Conservation (phyloP, 768 basidiomycete genomes). For the button mushroom (Agaricus bisporus) region DNA sequence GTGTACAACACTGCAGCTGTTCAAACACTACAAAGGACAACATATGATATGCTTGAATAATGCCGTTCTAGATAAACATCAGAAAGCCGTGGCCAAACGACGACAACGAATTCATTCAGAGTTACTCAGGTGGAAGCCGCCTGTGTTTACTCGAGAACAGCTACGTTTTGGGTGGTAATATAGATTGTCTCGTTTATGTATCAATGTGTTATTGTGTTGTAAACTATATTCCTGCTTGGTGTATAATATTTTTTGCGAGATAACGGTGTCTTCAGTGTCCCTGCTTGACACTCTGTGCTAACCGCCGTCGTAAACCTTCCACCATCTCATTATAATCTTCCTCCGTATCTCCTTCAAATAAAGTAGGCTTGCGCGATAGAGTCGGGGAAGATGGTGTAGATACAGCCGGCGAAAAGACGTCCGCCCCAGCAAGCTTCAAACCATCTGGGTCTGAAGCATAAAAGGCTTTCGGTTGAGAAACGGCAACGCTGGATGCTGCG, state of each 20-base stretch:
- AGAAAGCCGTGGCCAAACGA: conserved; percentile 75
- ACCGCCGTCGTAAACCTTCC: conserved; percentile 1
- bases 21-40: conserved; percentile 94
- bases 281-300: background rate
- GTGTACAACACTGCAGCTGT: conserved; percentile 88
- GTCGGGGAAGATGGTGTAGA: conserved; percentile 65
- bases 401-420: conserved; percentile 65
- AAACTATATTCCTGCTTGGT: conserved; percentile 9
- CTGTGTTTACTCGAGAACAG: conserved; percentile 86
- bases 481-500: background rate
- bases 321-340: conserved; percentile 18
- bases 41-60: conserved; percentile 92
- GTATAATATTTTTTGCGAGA: conserved; percentile 4
- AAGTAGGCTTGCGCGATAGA: conserved; percentile 30
- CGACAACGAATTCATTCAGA: conserved; percentile 75
- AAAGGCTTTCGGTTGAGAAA: conserved; percentile 32
- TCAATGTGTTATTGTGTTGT: conserved; percentile 13
- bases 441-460: conserved; percentile 43
- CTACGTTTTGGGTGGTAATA: conserved; percentile 65
- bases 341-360: conserved; percentile 15
- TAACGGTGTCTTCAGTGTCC: background rate
- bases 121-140: conserved; percentile 90
- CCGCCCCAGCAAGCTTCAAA: conserved; percentile 60
- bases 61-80: conserved; percentile 84
- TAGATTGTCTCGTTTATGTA: conserved; percentile 11